Conservation (phyloP, 257 asterid species). For the Solanum corneliomulleri region DNA sequence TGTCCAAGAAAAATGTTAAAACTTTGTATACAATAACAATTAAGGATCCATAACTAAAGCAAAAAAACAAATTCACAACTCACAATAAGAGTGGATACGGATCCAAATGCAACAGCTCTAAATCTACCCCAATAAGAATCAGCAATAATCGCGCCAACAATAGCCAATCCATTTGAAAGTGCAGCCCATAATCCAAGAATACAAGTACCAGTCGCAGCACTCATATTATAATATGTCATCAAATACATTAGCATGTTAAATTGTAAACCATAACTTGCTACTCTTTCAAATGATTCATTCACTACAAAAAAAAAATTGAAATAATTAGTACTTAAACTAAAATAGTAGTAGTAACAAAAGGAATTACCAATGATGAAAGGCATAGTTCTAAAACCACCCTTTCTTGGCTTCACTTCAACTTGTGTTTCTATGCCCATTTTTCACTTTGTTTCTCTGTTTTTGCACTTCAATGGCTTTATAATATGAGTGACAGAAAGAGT, state of each 20-base stretch:
- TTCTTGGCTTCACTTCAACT: not conserved
- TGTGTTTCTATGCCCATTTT: not conserved
- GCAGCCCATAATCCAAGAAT: not conserved
- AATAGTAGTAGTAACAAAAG: not conserved
- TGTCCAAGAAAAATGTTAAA: not conserved
- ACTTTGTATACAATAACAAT: no score
- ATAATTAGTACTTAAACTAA: not conserved
- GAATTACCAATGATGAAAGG: not conserved
- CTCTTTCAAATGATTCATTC: not conserved
- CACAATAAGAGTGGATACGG: conserved; percentile 3
- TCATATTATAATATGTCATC: not conserved
- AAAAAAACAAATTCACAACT: not conserved
- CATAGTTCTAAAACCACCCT: not conserved
- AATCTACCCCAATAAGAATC: conserved; percentile 7
- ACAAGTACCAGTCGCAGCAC: not conserved
- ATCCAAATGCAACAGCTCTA: not conserved
- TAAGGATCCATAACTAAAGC: not conserved
- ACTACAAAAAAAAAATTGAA: not conserved
- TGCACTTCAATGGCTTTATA: not conserved
- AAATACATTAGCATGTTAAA: not conserved
- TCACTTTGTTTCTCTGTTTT: not conserved
- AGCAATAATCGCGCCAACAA: not conserved
- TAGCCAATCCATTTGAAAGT: conserved; percentile 1
- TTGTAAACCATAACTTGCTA: not conserved
- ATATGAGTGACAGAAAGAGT: not conserved